Conservation (phyloP, 176 grass and related monocot genomes). For the Oryza officinalis region DNA sequence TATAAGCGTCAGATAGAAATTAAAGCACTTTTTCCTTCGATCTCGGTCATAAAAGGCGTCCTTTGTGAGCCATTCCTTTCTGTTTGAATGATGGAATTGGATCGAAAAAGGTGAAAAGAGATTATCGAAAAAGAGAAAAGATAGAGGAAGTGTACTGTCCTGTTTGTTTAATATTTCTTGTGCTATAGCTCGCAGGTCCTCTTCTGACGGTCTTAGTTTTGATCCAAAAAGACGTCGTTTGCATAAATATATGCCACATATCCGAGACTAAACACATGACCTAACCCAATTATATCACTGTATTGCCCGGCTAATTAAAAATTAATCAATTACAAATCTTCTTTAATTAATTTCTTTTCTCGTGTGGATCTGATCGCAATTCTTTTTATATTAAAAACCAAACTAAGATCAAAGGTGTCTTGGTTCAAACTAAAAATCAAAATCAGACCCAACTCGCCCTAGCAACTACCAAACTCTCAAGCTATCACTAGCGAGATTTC, state of each 20-base stretch:
- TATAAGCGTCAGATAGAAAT: neutral
- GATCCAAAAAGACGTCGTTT: conserved; percentile 11
- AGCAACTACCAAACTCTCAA: neutral
- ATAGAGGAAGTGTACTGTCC: neutral
- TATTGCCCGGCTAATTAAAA: neutral
- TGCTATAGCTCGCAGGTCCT: conserved; percentile 35
- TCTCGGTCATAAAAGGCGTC: neutral
- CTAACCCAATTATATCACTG: conserved; percentile 26
- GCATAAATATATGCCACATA: conserved; percentile 24
- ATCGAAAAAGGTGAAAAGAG: neutral
- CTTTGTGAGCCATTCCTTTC: neutral
- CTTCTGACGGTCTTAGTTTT: neutral
- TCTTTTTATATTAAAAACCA: neutral
- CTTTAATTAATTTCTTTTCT: neutral
- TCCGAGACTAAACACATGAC: conserved; percentile 26
- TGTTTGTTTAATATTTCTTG: neutral
- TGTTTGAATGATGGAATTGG: conserved; percentile 14
- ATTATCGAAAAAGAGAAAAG: neutral
- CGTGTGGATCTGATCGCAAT: neutral
- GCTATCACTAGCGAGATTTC: neutral
- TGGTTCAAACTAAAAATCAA: neutral
- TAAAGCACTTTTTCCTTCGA: neutral
- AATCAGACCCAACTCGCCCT: neutral
- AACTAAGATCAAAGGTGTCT: no score
- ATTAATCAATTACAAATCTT: neutral